These are phyloP conservation scores for Glycine soja DNA, from an alignment of 306 rosid genomes.

Conservation along the genomic window DNA sequence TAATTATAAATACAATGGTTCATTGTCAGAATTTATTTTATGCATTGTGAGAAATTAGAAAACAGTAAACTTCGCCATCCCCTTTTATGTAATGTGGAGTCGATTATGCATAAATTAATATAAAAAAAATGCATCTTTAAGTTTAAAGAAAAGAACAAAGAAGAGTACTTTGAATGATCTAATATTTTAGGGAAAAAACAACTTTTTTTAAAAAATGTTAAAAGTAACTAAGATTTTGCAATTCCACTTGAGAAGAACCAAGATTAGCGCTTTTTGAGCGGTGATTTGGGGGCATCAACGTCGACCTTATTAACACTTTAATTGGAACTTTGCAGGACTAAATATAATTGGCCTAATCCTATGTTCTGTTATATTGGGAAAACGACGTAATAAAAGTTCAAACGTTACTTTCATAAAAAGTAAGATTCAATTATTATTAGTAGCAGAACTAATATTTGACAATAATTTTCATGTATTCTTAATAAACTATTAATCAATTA, in stretches of 20 bases:
- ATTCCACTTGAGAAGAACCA: neutral
- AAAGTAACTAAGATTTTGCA: neutral
- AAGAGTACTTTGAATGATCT: neutral
- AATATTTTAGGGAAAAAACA: neutral
- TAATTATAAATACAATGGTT: neutral
- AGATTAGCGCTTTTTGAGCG: conserved; percentile 45
- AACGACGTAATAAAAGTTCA: conserved; percentile 13
- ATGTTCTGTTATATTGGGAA: neutral
- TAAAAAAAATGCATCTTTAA: neutral
- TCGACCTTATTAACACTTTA: neutral
- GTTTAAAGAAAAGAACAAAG: neutral
- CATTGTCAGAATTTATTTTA: neutral
- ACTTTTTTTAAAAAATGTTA: conserved; percentile 39
- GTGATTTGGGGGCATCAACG: conserved; percentile 47
- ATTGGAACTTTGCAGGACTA: conserved; percentile 24
- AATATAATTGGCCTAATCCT: conserved; percentile 21
- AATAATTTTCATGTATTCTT: no score
- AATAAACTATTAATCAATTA: neutral
- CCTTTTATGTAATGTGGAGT: neutral
- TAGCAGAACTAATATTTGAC: neutral
- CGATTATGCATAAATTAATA: neutral
- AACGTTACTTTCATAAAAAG: conserved; percentile 4
- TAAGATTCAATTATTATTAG: neutral
- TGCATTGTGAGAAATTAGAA: no score
- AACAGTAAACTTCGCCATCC: neutral